These are phyloP conservation scores for Rhizomucor miehei DNA, from an alignment of 371 early-diverging fungal genomes.

Conservation along the genomic window DNA sequence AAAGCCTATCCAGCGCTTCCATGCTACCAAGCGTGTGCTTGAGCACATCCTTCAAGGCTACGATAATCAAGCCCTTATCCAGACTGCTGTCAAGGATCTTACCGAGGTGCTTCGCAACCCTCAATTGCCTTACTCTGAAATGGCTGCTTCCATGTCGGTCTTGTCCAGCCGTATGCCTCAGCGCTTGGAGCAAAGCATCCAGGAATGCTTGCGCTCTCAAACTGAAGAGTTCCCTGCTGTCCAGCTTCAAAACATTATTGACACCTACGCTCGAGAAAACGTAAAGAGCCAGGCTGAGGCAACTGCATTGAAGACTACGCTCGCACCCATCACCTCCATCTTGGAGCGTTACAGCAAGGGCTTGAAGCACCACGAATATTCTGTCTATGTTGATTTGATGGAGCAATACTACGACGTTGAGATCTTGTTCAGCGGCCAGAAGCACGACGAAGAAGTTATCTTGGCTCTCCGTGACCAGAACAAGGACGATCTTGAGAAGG, in stretches of 20 bases:
- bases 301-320: conserved; percentile 53
- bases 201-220: conserved; percentile 36
- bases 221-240: conserved; percentile 73
- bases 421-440: conserved; percentile 68
- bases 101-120: conserved; percentile 72
- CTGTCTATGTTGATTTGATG: conserved; percentile 71
- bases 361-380: conserved; percentile 73
- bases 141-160: conserved; percentile 78
- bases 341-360: conserved; percentile 75
- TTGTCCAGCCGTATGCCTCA: conserved; percentile 87
- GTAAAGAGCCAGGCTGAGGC: conserved; percentile 62
- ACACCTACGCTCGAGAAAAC: conserved; percentile 50
- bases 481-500: conserved; percentile 80
- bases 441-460: conserved; percentile 87
- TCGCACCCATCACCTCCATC: conserved; percentile 66
- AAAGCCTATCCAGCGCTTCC: conserved; percentile 83
- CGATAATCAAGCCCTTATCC: conserved; percentile 72
- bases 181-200: conserved; percentile 62
- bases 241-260: conserved; percentile 64
- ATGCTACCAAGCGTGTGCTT: conserved; percentile 57
- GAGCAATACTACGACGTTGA: conserved; percentile 86
- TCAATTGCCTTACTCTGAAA: conserved; percentile 86
- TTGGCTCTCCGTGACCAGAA: conserved; percentile 79
- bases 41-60: conserved; percentile 87
- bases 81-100: conserved; percentile 70